Conservation (phyloP, 441 rosid genomes). For the Brassica hybrid region DNA sequence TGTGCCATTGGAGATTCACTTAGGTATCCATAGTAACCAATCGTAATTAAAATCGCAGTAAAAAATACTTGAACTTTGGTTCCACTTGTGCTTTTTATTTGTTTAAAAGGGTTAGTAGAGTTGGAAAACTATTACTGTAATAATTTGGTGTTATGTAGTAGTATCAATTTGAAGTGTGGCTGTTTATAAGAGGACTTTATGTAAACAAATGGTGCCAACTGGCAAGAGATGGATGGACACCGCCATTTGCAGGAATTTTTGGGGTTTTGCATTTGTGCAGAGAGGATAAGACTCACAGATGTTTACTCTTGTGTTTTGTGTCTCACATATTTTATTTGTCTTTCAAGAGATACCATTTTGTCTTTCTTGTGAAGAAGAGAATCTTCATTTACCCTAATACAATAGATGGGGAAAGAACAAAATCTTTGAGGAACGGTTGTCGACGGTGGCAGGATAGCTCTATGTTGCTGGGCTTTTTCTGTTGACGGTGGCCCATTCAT, state of each 20-base stretch:
- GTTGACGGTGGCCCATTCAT: slow-evolving; percentile 6
- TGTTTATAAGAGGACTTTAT: too few species aligned
- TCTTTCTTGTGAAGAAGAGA: slow-evolving; percentile 4
- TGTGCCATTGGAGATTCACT: too few species aligned
- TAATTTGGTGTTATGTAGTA: too few species aligned
- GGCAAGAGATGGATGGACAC: too few species aligned
- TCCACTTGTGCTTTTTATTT: neutral
- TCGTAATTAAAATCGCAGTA: too few species aligned
- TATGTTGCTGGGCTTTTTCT: neutral
- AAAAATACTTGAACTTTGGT: too few species aligned
- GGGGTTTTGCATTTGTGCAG: too few species aligned
- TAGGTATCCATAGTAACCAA: too few species aligned
- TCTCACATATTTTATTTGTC: neutral
- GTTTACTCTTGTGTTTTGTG: neutral
- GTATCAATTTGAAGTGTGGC: too few species aligned
- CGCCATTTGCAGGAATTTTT: too few species aligned
- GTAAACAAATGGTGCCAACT: too few species aligned
- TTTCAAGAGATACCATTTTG: neutral
- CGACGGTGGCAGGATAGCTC: neutral
- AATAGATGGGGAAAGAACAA: neutral
- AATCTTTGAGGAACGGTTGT: neutral
- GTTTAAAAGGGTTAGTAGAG: neutral
- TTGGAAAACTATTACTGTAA: too few species aligned
- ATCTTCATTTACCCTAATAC: slow-evolving; percentile 10
- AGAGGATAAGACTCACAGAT: slow-evolving; percentile 21